Percentiles rank a stretch among this genome's conserved stretches.
Conservation (phyloP, 805 yeast genomes). For the Kuraishia cidri region DNA sequence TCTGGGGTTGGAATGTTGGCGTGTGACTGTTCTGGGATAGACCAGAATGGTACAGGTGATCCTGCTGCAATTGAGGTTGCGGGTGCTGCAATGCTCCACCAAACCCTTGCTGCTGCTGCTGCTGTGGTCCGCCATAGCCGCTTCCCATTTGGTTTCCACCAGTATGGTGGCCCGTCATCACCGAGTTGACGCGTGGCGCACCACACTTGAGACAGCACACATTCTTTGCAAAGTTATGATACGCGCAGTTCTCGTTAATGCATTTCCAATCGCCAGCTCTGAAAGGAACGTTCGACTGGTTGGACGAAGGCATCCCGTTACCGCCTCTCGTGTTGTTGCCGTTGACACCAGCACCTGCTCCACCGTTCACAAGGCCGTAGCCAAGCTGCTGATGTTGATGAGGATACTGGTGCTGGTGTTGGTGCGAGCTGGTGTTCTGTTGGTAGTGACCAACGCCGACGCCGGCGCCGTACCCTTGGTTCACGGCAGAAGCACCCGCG, state of each 20-base stretch:
- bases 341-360: neutral
- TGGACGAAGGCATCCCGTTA: neutral
- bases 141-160: conserved; percentile 13
- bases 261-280: conserved; percentile 98
- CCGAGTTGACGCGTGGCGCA: conserved; percentile 40
- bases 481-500: neutral
- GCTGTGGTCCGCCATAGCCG: conserved; percentile 9
- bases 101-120: conserved; percentile 3
- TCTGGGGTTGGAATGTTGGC: too few relatives aligned
- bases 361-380: neutral
- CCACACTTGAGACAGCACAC: conserved; percentile 84
- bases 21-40: too few relatives aligned
- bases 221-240: conserved; percentile 91
- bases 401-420: neutral
- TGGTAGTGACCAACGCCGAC: too few relatives aligned
- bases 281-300: conserved; percentile 63
- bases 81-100: conserved; percentile 1
- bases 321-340: neutral
- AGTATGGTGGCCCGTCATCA: conserved; percentile 18
- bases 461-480: too few relatives aligned
- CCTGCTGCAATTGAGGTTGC: conserved; percentile 3
- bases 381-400: neutral
- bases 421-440: too few relatives aligned
- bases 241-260: conserved; percentile 64
- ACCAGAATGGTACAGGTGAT: conserved; percentile 3